Conservation (phyloP, 169 alveolate species). For the Plasmodium chabaudi region DNA sequence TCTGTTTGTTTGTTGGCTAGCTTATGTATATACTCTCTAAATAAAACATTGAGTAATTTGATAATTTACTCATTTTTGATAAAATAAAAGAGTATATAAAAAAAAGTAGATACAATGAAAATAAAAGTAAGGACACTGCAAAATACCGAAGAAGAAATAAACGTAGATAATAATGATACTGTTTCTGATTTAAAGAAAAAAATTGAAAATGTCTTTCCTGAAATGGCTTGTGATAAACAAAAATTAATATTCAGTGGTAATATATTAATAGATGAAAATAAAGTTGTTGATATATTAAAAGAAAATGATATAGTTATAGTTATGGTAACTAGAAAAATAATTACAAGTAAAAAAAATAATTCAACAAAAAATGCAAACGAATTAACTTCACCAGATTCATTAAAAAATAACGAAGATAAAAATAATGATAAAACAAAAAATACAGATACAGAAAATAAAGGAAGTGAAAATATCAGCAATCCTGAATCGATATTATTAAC, state of each 20-base stretch:
- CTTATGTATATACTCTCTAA: too few species aligned
- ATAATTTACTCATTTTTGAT: too few species aligned
- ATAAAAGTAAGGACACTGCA: constrained; percentile 86
- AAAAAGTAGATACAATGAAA: constrained; percentile 73
- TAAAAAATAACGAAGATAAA: constrained; percentile 20
- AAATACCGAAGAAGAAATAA: constrained; percentile 85
- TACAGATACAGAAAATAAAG: constrained; percentile 82
- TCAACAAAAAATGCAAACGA: constrained; percentile 56
- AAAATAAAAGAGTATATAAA: too few species aligned
- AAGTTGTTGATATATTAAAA: constrained; percentile 77
- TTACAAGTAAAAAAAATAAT: constrained; percentile 74
- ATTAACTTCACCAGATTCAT: constrained; percentile 5
- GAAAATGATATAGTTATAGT: constrained; percentile 88
- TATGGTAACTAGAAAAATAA: constrained; percentile 79
- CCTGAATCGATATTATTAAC: constrained; percentile 60
- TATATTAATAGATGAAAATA: constrained; percentile 80
- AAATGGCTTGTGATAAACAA: constrained; percentile 82
- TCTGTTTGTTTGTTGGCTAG: too few species aligned
- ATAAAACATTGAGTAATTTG: too few species aligned
- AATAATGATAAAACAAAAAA: constrained; percentile 67
- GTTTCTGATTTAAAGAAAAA: constrained; percentile 81
- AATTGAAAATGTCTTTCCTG: constrained; percentile 79
- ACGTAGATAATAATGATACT: constrained; percentile 81
- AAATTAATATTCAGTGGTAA: constrained; percentile 87
- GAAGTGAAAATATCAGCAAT: constrained; percentile 77